Evolutionary conservation across 2,329 filamentous ascomycete genomes (phyloP), one percentile per base, ranked within the genome.

Genomic region (Cercospora zeina): DNA sequence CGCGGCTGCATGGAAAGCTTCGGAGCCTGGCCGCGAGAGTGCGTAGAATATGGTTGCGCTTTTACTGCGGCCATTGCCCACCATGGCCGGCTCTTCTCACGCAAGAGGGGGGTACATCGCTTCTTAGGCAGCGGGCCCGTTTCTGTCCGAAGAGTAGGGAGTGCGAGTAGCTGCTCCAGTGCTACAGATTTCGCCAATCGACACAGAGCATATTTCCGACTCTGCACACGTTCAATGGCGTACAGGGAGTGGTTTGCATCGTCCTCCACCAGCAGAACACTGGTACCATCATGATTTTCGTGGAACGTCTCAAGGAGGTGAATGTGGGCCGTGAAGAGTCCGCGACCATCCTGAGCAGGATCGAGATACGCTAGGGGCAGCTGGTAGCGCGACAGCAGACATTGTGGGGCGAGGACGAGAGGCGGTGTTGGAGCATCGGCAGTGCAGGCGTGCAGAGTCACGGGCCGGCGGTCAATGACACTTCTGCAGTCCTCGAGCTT

Each of bases 171-270:
- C 6, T 80, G 76, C 36, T 82, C 79, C 56, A 88, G 72, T 64
- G 87, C 83, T 21, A 89, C 81, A 87, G 88, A 90, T 19, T 78
- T 75, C 1, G 85, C 87, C 47, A 95, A 77, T 69, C 84, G 87
- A 74, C 87, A 92, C 27, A 91, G 73, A 10, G 85, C 83, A 72
- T 90, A 93, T 3, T 88, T 78, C 0, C 82, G 82, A 51, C 77
- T 75, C 14, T 80, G 78, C 36, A 89, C 85, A 24, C 85, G 81
- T 76, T 93, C 89, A n/a, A 90, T 77, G 11, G 82, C 87, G 71
- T 85, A 89, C 0, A 84, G 65, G 36, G 78, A 79, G 60, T 80
- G 78, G 63, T 80, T 82, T 27, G 80, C 77, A 47, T 88, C 84
- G 49, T 83, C 80, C 62, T 84, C 80, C 30, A 85, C 87, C 62